These are phyloP conservation scores for Flaveria sonorensis DNA, from an alignment of 129 eudicot species.

Conservation along the genomic window DNA sequence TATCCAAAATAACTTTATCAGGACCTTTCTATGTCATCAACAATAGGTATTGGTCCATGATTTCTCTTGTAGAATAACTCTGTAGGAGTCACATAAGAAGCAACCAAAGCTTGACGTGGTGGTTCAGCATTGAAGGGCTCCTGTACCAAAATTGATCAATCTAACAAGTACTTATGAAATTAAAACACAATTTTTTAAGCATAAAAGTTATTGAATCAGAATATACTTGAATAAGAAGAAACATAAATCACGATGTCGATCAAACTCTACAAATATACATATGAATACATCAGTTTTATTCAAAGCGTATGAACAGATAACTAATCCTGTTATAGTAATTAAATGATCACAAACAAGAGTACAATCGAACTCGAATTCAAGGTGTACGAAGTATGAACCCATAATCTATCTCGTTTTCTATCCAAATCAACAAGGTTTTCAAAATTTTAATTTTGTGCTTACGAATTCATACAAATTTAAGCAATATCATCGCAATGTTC, in stretches of 20 bases:
- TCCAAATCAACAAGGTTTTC: conserved; percentile 5
- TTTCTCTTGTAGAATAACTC: conserved; percentile 89
- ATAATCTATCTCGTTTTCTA: neutral
- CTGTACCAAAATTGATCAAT: conserved; percentile 46
- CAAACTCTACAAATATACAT: neutral
- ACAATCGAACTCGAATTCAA: neutral
- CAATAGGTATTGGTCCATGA: conserved; percentile 88
- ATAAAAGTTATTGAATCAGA: neutral
- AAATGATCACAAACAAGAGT: conserved; percentile 10
- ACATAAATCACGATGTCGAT: neutral
- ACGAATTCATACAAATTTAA: conserved; percentile 2
- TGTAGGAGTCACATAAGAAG: conserved; percentile 88
- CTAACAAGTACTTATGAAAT: neutral
- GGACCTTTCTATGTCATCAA: conserved; percentile 82
- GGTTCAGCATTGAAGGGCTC: conserved; percentile 98
- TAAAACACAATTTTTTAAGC: neutral
- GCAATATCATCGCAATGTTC: neutral
- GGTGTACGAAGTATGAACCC: neutral
- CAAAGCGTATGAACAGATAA: neutral
- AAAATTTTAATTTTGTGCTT: neutral
- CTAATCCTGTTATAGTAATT: neutral
- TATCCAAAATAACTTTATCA: neutral
- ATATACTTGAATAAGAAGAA: neutral
- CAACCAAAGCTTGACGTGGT: conserved; percentile 69
- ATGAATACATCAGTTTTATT: neutral